Evolutionary conservation across 148 eudicot genomes (phyloP), one percentile per base, ranked within the genome.

Genomic region (Limonium bicolor): DNA sequence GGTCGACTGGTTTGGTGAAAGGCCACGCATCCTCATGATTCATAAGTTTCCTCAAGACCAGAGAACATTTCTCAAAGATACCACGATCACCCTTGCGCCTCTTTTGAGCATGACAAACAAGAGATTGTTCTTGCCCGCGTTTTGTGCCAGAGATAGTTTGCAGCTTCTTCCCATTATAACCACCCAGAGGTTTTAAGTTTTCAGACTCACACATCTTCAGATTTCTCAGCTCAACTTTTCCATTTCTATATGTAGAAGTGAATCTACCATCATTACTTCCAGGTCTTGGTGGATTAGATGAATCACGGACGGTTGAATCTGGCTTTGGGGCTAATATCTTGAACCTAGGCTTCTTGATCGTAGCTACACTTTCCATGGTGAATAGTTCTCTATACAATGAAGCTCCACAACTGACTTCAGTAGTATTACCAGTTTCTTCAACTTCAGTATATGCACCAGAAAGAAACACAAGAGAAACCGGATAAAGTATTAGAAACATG

Each of bases 1-100:
- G 82, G 54, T 80, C 76, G 32, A 90, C 95, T 13, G 99, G 99
- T 29, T 67, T 30, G n/a, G 31, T 67, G 43, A 84, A 90, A 37
- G 55, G 46, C 52, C 53, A 47, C 5, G 66, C 63, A 37, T 13
- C 8, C 12, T 38, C 46, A 62, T 81, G 78, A 17, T 16, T 15
- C 68, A 80, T 60, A 58, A 90, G 63, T 22, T 56, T 58, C 46
- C 54, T 60, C 47, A 90, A 53, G 58, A 75, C 56, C 31, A 11
- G 39, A 25, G 51, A 53, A 48, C 95, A 84, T 39, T 59, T 73
- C 23, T 41, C 52, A 25, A 69, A 66, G 18, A 60, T 37, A 42
- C 48, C 51, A 2, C 59, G 50, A 34, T 82, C 90, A 76, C 82
- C 64, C 66, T 65, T 87, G 55, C 33, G 55, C 62, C 51, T 74